Percentiles rank a stretch among this genome's conserved stretches.
phyloP scores from a whole-genome alignment of 768 basidiomycete genomes.

The Trametes cubensis region DNA sequence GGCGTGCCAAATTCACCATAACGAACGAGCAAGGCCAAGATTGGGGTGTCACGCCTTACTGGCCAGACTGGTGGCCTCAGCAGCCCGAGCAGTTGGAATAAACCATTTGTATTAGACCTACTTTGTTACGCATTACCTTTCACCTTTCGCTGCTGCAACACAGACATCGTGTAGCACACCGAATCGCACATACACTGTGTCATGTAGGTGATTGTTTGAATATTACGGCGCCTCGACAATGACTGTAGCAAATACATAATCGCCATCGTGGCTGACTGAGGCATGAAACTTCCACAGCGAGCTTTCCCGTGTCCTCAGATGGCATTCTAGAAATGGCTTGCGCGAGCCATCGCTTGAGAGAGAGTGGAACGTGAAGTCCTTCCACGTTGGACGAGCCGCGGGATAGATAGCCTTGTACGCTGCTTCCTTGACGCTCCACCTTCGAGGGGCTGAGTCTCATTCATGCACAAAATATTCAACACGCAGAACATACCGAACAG shows the following conservation, averaged over 20 bases:
- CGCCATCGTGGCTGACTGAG: constrained; percentile 83
- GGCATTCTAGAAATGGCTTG: constrained; percentile 46
- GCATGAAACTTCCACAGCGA: constrained; percentile 53
- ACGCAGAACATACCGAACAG: constrained; percentile 60
- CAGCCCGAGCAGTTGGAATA: background rate
- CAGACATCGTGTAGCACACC: too few species aligned
- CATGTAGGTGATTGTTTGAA: background rate
- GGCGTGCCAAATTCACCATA: constrained; percentile 46
- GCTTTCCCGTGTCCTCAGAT: constrained; percentile 19
- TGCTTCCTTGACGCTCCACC: constrained; percentile 86
- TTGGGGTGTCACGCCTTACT: constrained; percentile 50
- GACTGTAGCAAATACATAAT: constrained; percentile 72
- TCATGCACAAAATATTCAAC: background rate
- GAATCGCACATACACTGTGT: too few species aligned
- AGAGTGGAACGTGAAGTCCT: constrained; percentile 52
- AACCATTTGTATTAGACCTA: background rate
- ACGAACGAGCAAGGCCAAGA: constrained; percentile 34
- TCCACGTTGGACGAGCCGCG: constrained; percentile 63
- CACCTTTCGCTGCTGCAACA: background rate
- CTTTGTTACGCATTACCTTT: background rate
- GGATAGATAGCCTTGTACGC: constrained; percentile 86
- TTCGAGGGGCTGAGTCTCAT: constrained; percentile 31
- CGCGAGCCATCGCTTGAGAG: constrained; percentile 42
- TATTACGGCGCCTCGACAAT: constrained; percentile 47
- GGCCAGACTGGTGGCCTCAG: constrained; percentile 59